Base-by-base conservation (phyloP, 1,284 basidiomycete genomes). In the Xanthoconium separans region DNA sequence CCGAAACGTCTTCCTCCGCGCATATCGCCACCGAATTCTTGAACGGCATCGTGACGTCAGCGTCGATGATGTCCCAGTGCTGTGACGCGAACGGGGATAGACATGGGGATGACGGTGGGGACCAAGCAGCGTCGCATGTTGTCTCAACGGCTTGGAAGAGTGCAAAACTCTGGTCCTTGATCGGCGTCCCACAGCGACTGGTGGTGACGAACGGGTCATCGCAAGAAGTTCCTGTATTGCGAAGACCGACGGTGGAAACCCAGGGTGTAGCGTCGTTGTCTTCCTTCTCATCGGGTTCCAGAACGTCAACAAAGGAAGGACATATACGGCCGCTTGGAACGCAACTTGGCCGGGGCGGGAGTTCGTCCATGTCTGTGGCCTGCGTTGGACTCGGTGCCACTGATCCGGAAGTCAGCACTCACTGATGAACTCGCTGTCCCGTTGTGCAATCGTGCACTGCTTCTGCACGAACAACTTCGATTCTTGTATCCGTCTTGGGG, bases 81-180 rank as follows among this genome's bases (percentile, higher is more conserved):
- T 46, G 61, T 1, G 54, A 59, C 11, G 31, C 51, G 20, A 39
- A 51, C 0, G 58, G 51, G 8, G 41, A 55, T 15, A 50, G 15
- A 16, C 24, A 11, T 8, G 61, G 49, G 4, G 51, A 48, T 2
- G 20, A 6, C 0, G 33, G 44, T 2, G 47, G 24, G 1, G 44
- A 49, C 24, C 33, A 15, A 2, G 8, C n/a, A 4, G 22, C 18
- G 16, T 36, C 7, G 6, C 2, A n/a, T n/a, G 2, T 7, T 1
- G 43, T 27, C 9, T 20, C 1, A 13, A 40, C 18, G 3, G 15
- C 12, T 13, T 41, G 18, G 4, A 15, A 2, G 15, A 6, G 9
- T 15, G 57, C 37, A 43, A 42, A 5, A 33, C 18, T 34, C 30
- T 1, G 3, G 15, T 55, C 39, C 31, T n/a, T 4, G 11, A 15